Percentiles rank a stretch among this genome's conserved stretches.
These are phyloP conservation scores for Plasmodium fragile DNA, from an alignment of 169 alveolate species.

Conservation along the genomic window DNA sequence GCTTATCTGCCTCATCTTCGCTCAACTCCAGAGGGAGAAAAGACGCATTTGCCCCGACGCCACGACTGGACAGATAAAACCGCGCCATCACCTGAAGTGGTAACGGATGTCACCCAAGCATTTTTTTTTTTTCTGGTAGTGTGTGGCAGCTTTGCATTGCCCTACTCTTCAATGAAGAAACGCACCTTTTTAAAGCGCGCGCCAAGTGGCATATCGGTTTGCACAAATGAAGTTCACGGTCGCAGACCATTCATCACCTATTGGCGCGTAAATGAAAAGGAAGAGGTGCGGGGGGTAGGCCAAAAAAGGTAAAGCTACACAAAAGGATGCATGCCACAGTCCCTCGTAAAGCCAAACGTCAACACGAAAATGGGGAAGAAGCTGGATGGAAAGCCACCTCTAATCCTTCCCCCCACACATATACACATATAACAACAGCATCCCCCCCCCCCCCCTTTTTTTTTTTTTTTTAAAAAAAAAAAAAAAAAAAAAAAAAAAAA, in stretches of 20 bases:
- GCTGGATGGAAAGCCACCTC: not conserved
- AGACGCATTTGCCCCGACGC: not conserved
- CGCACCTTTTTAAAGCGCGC: not conserved
- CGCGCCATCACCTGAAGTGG: not conserved
- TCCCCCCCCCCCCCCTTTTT: not conserved
- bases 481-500: no score
- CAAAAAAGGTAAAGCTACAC: not conserved
- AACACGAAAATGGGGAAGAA: not conserved
- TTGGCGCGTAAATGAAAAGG: not conserved
- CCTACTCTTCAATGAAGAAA: not conserved
- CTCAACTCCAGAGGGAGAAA: not conserved
- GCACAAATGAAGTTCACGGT: not conserved
- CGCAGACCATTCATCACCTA: not conserved
- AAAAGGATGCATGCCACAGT: not conserved
- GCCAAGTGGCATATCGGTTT: not conserved
- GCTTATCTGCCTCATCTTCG: not conserved
- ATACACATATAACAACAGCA: not conserved
- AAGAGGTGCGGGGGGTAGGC: not conserved
- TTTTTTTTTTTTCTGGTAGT: no score
- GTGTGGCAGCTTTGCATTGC: not conserved
- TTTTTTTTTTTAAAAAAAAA: no score
- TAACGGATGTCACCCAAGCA: not conserved
- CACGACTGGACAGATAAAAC: not conserved
- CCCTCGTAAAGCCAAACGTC: not conserved
- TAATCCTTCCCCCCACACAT: not conserved